Conservation (phyloP, 2,329 filamentous ascomycete species). For the Trichoderma brevicompactum region DNA sequence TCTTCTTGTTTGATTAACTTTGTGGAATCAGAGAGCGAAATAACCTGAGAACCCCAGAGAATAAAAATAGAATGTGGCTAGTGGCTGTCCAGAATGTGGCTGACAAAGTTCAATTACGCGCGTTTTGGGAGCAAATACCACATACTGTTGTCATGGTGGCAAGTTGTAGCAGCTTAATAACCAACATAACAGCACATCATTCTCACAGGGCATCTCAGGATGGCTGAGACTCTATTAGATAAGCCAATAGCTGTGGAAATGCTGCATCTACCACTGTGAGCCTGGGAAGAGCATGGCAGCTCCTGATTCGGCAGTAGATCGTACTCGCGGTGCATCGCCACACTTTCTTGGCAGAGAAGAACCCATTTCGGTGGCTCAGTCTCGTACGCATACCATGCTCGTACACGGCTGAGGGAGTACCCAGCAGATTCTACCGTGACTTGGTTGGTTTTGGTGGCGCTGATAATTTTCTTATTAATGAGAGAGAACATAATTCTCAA, state of each 20-base stretch:
- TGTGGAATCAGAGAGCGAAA: no score
- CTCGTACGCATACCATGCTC: neutral
- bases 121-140: neutral
- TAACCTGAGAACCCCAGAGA: neutral
- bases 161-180: neutral
- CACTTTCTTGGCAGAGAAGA: neutral
- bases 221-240: neutral
- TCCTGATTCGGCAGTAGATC: conserved; percentile 2
- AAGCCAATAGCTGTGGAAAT: no score
- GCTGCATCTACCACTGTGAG: neutral
- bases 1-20: no score
- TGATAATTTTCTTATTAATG: no score
- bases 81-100: neutral
- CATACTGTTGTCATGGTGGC: neutral
- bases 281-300: neutral
- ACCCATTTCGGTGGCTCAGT: conserved; percentile 10
- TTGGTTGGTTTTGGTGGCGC: no score
- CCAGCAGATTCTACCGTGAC: no score
- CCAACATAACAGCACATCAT: no score
- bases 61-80: conserved; percentile 23
- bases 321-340: neutral
- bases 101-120: conserved; percentile 6
- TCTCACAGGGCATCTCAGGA: neutral
- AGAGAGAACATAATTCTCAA: no score
- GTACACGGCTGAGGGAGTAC: no score